These are phyloP conservation scores for Anethum foeniculum DNA, from an alignment of 140 eudicot species.

Conservation along the genomic window DNA sequence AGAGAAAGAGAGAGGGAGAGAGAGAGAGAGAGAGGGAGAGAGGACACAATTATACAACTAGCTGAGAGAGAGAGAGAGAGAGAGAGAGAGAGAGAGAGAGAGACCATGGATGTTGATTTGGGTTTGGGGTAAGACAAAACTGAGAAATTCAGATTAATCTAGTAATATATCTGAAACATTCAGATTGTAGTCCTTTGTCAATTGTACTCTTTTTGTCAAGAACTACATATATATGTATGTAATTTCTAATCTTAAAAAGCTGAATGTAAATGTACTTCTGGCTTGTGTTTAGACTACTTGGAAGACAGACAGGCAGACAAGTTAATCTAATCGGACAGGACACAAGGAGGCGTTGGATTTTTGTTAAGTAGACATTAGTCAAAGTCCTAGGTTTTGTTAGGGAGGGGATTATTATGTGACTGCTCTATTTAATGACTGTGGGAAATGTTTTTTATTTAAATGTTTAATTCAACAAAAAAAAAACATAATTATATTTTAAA, in stretches of 20 bases:
- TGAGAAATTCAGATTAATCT: neutral
- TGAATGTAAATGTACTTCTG: neutral
- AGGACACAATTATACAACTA: no score
- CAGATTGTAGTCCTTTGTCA: neutral
- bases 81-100: neutral
- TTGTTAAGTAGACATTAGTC: neutral
- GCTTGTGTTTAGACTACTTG: neutral
- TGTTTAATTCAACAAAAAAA: no score
- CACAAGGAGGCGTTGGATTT: neutral
- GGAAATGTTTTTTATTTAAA: no score
- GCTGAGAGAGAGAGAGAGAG: no score
- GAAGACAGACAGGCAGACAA: slow-evolving; percentile 2
- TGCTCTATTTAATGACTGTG: neutral
- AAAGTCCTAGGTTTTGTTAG: neutral
- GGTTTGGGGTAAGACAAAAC: slow-evolving; percentile 5
- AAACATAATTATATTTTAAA: no score
- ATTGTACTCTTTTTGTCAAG: neutral
- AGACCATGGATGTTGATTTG: slow-evolving; percentile 11
- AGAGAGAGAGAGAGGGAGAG: no score
- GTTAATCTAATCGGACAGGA: neutral
- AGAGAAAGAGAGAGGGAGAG: no score
- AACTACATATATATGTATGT: neutral
- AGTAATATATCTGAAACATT: neutral
- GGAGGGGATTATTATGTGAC: no score
- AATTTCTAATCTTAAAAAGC: neutral